These are phyloP conservation scores for Alternaria sp. DNA, from an alignment of 2,329 filamentous ascomycete species.

Conservation along the genomic window DNA sequence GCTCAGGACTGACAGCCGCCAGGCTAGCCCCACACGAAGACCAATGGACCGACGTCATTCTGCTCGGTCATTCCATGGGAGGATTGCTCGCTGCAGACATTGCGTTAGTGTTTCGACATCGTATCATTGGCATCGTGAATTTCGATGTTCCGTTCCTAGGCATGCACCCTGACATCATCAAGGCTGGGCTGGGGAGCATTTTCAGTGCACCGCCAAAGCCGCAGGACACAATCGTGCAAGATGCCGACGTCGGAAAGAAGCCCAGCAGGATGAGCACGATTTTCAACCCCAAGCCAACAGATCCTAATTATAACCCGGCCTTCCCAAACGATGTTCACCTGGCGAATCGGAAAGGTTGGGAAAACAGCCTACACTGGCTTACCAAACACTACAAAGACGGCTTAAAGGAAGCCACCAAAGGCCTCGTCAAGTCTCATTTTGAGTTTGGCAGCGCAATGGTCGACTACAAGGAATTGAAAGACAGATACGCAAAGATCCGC, in stretches of 20 bases:
- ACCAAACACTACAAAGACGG: slow-evolving; percentile 79
- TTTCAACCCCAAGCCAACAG: slow-evolving; percentile 51
- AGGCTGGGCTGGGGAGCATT: slow-evolving; percentile 80
- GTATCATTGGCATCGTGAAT: slow-evolving; percentile 80
- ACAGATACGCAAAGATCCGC: slow-evolving; percentile 73
- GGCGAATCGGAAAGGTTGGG: slow-evolving; percentile 73
- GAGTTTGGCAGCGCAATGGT: slow-evolving; percentile 85
- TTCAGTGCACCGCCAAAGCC: slow-evolving; percentile 63
- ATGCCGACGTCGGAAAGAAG: slow-evolving; percentile 24
- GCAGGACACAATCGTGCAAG: slow-evolving; percentile 34
- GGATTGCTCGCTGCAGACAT: slow-evolving; percentile 84
- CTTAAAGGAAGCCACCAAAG: slow-evolving; percentile 72
- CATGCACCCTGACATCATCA: slow-evolving; percentile 85
- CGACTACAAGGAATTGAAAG: slow-evolving; percentile 74
- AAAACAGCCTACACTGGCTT: slow-evolving; percentile 75
- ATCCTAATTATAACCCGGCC: slow-evolving; percentile 76
- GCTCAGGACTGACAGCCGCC: slow-evolving; percentile 15
- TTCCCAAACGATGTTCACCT: slow-evolving; percentile 78
- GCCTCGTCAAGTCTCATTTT: slow-evolving; percentile 79
- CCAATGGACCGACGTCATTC: slow-evolving; percentile 76
- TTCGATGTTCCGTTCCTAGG: slow-evolving; percentile 89
- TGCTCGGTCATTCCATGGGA: slow-evolving; percentile 91
- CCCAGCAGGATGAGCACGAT: slow-evolving; percentile 49
- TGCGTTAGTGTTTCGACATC: slow-evolving; percentile 75
- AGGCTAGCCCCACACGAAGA: slow-evolving; percentile 80